A percentile compares a stretch with the other conserved stretches of the same genome.
Conservation (phyloP, 2,329 filamentous ascomycete species). For the Didymella segeticola region DNA sequence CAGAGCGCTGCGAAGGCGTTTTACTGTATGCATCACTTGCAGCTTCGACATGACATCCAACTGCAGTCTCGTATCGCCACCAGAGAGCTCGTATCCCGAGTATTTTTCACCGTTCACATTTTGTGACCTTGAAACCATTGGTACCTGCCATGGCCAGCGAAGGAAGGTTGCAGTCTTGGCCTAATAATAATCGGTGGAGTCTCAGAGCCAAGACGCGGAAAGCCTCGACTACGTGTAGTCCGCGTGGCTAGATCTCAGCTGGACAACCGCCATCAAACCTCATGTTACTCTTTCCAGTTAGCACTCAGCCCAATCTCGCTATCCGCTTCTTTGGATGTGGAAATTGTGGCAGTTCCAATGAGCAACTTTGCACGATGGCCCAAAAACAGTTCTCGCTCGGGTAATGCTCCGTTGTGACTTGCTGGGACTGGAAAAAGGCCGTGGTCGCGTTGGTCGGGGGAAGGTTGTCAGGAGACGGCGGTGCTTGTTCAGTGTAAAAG, state of each 20-base stretch:
- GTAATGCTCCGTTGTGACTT: conserved; percentile 2
- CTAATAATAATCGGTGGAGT: neutral
- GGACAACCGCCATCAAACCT: conserved; percentile 14
- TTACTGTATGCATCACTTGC: neutral
- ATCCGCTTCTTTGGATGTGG: conserved; percentile 3
- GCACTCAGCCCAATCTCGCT: neutral
- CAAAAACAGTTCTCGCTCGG: neutral
- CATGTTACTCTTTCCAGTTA: conserved; percentile 12
- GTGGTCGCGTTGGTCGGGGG: neutral
- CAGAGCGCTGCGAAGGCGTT: neutral
- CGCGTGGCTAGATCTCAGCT: conserved; percentile 15
- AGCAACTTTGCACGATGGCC: conserved; percentile 1
- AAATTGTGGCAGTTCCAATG: conserved; percentile 14
- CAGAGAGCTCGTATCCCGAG: neutral
- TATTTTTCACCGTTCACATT: neutral
- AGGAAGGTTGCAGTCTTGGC: conserved; percentile 1
- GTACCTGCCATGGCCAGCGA: conserved; percentile 7
- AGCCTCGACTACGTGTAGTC: conserved; percentile 6
- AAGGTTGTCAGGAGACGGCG: conserved; percentile 8
- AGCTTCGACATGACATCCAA: neutral
- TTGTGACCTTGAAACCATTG: neutral
- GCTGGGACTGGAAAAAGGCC: conserved; percentile 3
- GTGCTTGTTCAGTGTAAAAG: conserved; percentile 9
- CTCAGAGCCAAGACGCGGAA: conserved; percentile 6
- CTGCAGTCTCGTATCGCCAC: neutral